These are phyloP conservation scores for Penicillium sp. DNA, from an alignment of 2,329 filamentous ascomycete genomes.

Conservation along the genomic window DNA sequence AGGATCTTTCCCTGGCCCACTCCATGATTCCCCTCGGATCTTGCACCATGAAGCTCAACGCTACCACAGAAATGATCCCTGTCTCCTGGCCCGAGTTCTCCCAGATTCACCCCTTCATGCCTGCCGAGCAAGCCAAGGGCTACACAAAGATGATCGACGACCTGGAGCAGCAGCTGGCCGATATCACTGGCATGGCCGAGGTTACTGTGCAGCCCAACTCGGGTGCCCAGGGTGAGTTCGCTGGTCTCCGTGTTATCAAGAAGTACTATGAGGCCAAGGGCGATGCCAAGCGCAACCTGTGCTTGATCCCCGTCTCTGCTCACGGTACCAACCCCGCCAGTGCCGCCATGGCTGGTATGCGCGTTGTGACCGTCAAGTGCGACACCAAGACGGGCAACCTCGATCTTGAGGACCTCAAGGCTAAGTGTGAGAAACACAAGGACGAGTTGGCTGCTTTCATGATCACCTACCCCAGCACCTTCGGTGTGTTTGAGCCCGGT, in stretches of 20 bases:
- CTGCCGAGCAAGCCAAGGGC: constrained; percentile 61
- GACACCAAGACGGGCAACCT: constrained; percentile 84
- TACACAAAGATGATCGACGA: constrained; percentile 69
- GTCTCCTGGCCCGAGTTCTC: constrained; percentile 74
- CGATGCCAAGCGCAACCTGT: constrained; percentile 73
- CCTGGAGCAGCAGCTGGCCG: constrained; percentile 71
- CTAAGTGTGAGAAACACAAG: constrained; percentile 84
- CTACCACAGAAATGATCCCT: constrained; percentile 87
- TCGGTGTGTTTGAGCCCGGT: constrained; percentile 87
- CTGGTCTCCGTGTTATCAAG: constrained; percentile 82
- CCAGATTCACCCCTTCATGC: constrained; percentile 77
- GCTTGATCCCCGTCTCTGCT: constrained; percentile 89
- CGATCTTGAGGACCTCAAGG: constrained; percentile 78
- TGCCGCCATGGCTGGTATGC: constrained; percentile 93
- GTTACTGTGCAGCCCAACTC: constrained; percentile 93
- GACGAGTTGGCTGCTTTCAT: constrained; percentile 88
- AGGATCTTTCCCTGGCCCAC: constrained; percentile 89
- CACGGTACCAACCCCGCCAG: constrained; percentile 96
- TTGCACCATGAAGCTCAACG: constrained; percentile 98
- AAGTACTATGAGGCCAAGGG: constrained; percentile 72
- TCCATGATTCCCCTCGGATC: constrained; percentile 97
- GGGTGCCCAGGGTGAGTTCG: constrained; percentile 91
- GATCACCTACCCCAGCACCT: constrained; percentile 95
- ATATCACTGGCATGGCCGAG: constrained; percentile 86
- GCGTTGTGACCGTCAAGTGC: constrained; percentile 88